Evolutionary conservation across 2,329 filamentous ascomycete genomes (phyloP), one percentile per base, ranked within the genome.

Genomic region (Monascus ruber): DNA sequence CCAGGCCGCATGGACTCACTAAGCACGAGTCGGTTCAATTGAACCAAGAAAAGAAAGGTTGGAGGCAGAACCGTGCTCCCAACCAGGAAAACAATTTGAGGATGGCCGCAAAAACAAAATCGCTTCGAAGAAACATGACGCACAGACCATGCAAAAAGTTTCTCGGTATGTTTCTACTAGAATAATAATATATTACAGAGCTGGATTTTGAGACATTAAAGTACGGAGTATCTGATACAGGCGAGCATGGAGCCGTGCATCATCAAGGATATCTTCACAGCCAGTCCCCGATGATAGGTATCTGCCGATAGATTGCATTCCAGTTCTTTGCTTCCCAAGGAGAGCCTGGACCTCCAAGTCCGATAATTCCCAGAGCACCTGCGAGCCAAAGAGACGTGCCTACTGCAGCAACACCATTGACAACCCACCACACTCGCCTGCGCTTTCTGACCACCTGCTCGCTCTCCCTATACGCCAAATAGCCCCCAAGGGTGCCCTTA

Each of bases 311-410:
- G 47, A 94, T 68, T 36, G 77, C 73, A 65, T 95, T 83, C 62
- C 89, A 94, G 36, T 83, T 72, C 49, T 72, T 81, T 2, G 78
- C 85, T 39, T 94, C 71, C 86, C 87, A 95, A 0, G 86, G 86
- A 4, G 73, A 67, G 1, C 77, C 79, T 44, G 69, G 60, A 0
- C 86, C 87, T 1, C 74, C 83, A 45, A 75, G 71, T 2, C 81
- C 86, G 6, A 94, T 77, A 10, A 94, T 70, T 0, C 83, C 85
- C 28, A 95, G 60, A 0, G 84, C 82, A 3, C 88, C 88, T 0
- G 80, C 79, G 37, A 88, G 76, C 88, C 88, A 95, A n/a, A 87
- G 40, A 0, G 65, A 72, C 5, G 78, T 72, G 2, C 81, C 59
- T 0, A 71, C 62, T 0, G 71, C 68, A 1, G 75, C 74, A 38